Evolutionary conservation across 108 stramenopile species (phyloP).

Genomic region (Cyclostephanos tholiformis): DNA sequence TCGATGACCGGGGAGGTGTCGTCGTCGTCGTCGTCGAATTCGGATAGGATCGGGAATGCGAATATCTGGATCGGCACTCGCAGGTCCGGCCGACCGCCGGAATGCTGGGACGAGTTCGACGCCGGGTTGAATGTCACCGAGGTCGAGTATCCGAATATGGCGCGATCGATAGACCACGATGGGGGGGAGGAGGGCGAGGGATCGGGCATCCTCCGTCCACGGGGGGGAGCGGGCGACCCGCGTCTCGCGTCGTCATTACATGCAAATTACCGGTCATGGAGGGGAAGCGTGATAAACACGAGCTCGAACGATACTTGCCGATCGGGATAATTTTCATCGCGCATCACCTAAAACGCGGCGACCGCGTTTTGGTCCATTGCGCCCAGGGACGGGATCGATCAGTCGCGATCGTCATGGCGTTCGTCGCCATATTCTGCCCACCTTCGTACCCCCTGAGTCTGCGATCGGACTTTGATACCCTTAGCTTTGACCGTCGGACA

Average conservation of each 20-base stretch:
- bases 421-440: conserved; percentile 44
- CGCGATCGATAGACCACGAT: conserved; percentile 16
- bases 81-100: conserved; percentile 69
- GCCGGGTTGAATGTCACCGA: conserved; percentile 77
- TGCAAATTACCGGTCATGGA: conserved; percentile 73
- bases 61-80: conserved; percentile 74
- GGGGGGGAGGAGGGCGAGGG: no score
- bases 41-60: conserved; percentile 54
- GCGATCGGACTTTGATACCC: conserved; percentile 7
- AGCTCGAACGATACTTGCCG: conserved; percentile 72
- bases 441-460: conserved; percentile 35
- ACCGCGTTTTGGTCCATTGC: conserved; percentile 74
- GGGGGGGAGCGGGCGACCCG: no score
- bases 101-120: conserved; percentile 75
- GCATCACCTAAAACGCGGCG: conserved; percentile 37
- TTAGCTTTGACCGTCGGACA: not conserved
- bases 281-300: conserved; percentile 68
- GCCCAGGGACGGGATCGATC: conserved; percentile 82
- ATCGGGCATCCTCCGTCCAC: no score
- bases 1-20: not conserved
- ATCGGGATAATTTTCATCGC: conserved; percentile 66
- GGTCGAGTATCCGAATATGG: conserved; percentile 63
- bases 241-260: conserved; percentile 54
- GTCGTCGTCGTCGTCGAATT: not conserved
- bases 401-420: conserved; percentile 70